A percentile compares a stretch with the other conserved stretches of the same genome.
Conservation (phyloP, 805 yeast genomes). For the Lipomyces spencermartinsiae region DNA sequence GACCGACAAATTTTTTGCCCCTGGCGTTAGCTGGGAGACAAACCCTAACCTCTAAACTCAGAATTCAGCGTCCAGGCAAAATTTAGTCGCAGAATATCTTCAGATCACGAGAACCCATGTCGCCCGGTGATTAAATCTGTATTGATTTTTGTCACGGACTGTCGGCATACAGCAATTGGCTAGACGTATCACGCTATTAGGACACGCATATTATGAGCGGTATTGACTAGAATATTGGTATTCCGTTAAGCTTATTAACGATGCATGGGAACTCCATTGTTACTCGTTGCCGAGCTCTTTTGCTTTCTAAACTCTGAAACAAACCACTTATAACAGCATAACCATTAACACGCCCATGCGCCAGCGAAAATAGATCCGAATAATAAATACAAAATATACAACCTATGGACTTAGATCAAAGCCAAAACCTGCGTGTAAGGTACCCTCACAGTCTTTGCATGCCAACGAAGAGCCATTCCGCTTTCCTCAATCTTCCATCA, state of each 20-base stretch:
- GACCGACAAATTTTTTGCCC: too few relatives aligned
- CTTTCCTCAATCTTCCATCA: conserved; percentile 22
- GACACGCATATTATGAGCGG: too few relatives aligned
- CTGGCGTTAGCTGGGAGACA: too few relatives aligned
- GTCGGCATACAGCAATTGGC: not conserved
- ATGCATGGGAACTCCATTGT: too few relatives aligned
- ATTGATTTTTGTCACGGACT: not conserved
- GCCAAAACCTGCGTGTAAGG: not conserved
- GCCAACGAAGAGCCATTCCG: not conserved
- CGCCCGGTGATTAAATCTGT: not conserved
- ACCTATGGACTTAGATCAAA: not conserved
- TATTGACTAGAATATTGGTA: too few relatives aligned
- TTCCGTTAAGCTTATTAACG: too few relatives aligned
- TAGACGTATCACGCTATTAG: too few relatives aligned
- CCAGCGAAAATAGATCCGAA: conserved; percentile 3
- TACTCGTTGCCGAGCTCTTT: not conserved
- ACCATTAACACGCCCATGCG: not conserved
- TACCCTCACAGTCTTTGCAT: not conserved
- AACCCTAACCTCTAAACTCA: too few relatives aligned
- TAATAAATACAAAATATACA: conserved; percentile 2
- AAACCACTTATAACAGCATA: not conserved
- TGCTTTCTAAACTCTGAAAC: not conserved
- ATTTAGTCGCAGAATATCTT: too few relatives aligned
- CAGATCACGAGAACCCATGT: not conserved
- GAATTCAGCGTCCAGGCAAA: too few relatives aligned